Base-by-base conservation (phyloP, 208 protist genomes). In the Wallacemonas sp. region DNA sequence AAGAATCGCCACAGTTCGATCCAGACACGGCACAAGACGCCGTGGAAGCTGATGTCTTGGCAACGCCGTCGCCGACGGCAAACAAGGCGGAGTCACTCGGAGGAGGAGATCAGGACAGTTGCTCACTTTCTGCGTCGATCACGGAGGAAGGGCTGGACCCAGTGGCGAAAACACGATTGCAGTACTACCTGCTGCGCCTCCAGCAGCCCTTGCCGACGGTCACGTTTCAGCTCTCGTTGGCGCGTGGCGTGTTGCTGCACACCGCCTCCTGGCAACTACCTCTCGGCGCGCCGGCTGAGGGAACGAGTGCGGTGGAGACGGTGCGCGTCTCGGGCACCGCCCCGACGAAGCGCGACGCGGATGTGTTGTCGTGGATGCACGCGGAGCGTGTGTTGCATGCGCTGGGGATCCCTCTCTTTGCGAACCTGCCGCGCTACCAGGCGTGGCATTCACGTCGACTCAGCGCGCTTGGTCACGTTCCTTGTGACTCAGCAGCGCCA, bases 361-460 rank as follows among this genome's bases (percentile, higher is more conserved):
- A 97, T 19, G 32, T 80, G n/a, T 73, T 95, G 12, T 80, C 74
- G 12, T 97, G 85, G 84, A 95, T 97, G 92, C 92, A 97, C 62
- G 92, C 92, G 46, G 85, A 95, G 67, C 85, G 86, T 9, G 73
- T 80, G 8, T 67, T 97, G 17, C 87, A 95, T 59, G 69, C 68
- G 1, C 41, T 92, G 3, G 80, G 68, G 12, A 69, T 97, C 5
- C 82, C 77, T 34, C 27, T 97, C 30, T 97, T 95, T 68, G 83
- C 79, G 33, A 94, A 96, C 58, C 66, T 97, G 42, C 89, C 89
- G 3, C 57, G 66, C 38, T 63, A 94, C 52, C 92, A 97, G 67
- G 72, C 57, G 1, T 89, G 76, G 46, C 92, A 95, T 75, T 80
- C 75, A 4, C 13, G 73, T 19, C 72, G 81, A 3, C 85, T 84